Percentiles rank a stretch among this genome's conserved stretches.
Conservation (phyloP, 75 land plant species). For the Pinus taeda region DNA sequence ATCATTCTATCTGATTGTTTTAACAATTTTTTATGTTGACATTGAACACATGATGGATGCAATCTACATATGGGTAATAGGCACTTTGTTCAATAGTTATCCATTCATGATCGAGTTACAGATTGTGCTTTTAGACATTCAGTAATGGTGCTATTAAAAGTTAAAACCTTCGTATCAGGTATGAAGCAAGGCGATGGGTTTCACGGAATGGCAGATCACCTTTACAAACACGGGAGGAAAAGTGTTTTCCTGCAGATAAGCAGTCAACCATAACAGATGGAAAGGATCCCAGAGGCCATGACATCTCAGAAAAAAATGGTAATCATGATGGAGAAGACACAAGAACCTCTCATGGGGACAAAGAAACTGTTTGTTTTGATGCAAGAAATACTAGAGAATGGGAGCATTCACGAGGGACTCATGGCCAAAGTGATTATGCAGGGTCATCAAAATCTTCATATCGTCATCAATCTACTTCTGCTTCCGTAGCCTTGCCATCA, state of each 20-base stretch:
- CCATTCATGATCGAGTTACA: neutral
- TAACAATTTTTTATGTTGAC: neutral
- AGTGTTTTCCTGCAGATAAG: slow-evolving; percentile 13
- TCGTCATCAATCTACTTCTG: neutral
- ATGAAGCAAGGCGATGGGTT: slow-evolving; percentile 75
- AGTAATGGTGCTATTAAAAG: neutral
- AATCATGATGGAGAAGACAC: neutral
- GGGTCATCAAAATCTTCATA: slow-evolving; percentile 7
- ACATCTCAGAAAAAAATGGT: neutral
- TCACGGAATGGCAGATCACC: slow-evolving; percentile 19
- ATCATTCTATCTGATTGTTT: neutral
- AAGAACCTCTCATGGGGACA: neutral
- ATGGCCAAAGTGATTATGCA: neutral
- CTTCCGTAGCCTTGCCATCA: neutral
- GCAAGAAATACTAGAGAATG: neutral
- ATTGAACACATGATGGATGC: neutral
- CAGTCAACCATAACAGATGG: slow-evolving; percentile 13
- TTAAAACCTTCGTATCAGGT: slow-evolving; percentile 46
- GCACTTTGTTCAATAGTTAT: slow-evolving; percentile 8
- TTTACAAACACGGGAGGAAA: slow-evolving; percentile 13
- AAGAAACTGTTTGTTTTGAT: slow-evolving; percentile 1
- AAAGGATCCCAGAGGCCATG: slow-evolving; percentile 10
- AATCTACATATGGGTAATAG: neutral
- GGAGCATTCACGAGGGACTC: slow-evolving; percentile 2
- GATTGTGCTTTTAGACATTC: neutral